phyloP scores from a whole-genome alignment of 2,329 filamentous ascomycete species.

The Dactylellina leptospora region DNA sequence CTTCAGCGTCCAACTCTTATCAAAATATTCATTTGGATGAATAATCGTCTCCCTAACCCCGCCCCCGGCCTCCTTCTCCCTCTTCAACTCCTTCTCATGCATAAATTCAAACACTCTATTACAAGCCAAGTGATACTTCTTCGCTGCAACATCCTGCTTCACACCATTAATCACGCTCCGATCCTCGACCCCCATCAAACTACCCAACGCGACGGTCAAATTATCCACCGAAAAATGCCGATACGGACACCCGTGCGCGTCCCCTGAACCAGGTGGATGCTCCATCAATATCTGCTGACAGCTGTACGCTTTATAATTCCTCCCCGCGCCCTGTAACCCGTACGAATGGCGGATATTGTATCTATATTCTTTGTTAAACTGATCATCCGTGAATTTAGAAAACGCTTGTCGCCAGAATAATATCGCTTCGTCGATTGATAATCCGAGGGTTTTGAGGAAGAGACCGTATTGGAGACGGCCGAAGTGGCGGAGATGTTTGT shows the following conservation, averaged over 20 bases:
- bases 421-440: conserved; percentile 89
- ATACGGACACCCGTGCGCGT: conserved; percentile 96
- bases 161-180: conserved; percentile 79
- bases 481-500: conserved; percentile 90
- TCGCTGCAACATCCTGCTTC: conserved; percentile 85
- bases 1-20: conserved; percentile 88
- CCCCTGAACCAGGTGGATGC: conserved; percentile 82
- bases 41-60: conserved; percentile 88
- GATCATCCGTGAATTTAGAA: conserved; percentile 86
- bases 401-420: conserved; percentile 90
- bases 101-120: conserved; percentile 92
- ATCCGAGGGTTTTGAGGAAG: conserved; percentile 93
- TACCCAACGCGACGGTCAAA: conserved; percentile 73
- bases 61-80: conserved; percentile 76
- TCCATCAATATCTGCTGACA: conserved; percentile 96
- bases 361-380: conserved; percentile 95
- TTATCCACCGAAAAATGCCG: conserved; percentile 91
- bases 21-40: conserved; percentile 98
- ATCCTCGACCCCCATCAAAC: conserved; percentile 81
- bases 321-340: conserved; percentile 91
- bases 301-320: conserved; percentile 88
- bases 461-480: conserved; percentile 93
- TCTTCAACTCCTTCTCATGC: conserved; percentile 80
- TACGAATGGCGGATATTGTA: conserved; percentile 97
- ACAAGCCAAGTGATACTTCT: conserved; percentile 92